Conservation (phyloP, 148 eudicot genomes). For the Vaccinium darrowii region DNA sequence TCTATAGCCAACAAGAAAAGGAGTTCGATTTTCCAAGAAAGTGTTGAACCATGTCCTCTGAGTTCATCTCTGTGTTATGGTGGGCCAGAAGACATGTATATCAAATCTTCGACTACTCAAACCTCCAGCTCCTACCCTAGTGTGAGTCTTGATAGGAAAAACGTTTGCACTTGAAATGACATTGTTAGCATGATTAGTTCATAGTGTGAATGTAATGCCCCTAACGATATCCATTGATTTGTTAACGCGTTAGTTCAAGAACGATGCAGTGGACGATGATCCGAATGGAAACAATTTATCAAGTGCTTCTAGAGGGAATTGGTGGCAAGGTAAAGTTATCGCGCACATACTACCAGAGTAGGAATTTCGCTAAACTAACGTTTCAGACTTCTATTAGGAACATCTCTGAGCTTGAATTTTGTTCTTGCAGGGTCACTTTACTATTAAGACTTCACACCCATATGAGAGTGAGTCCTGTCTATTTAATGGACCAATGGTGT, state of each 20-base stretch:
- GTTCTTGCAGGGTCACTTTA: slow-evolving; percentile 37
- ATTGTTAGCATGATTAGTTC: background rate
- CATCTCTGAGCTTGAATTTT: background rate
- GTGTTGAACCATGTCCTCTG: slow-evolving; percentile 27
- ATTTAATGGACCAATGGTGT: slow-evolving; percentile 9
- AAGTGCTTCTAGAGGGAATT: slow-evolving; percentile 35
- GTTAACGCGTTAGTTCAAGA: slow-evolving; percentile 33
- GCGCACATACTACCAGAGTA: background rate
- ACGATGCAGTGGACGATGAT: slow-evolving; percentile 27
- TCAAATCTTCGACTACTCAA: slow-evolving; percentile 19
- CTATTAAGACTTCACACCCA: slow-evolving; percentile 13
- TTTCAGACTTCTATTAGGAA: background rate
- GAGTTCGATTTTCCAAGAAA: slow-evolving; percentile 24
- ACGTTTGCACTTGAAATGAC: background rate
- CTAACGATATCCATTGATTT: background rate
- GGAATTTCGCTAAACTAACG: background rate
- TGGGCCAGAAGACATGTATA: slow-evolving; percentile 34
- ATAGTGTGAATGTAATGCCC: background rate
- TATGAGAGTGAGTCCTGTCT: slow-evolving; percentile 12
- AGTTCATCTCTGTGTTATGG: slow-evolving; percentile 40
- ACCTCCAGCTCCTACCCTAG: slow-evolving; percentile 5
- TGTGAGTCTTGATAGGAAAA: slow-evolving; percentile 22
- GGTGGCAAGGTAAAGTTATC: slow-evolving; percentile 43
- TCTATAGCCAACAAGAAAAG: slow-evolving; percentile 11
- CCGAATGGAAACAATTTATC: slow-evolving; percentile 22